These are phyloP conservation scores for Volvox africanus DNA, from an alignment of 139 green algal genomes.

Conservation along the genomic window DNA sequence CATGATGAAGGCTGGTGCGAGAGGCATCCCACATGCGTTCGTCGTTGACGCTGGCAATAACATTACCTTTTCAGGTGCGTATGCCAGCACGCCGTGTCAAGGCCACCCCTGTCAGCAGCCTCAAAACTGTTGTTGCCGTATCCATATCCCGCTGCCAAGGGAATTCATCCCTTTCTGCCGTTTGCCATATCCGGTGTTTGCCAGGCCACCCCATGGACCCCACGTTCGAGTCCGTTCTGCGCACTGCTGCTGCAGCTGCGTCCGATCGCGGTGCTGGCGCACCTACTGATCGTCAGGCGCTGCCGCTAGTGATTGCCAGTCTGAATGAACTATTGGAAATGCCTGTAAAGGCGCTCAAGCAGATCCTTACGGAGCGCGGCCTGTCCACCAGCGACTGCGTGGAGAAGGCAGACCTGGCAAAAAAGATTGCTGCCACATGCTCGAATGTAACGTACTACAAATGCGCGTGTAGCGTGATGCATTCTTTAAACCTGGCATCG, in stretches of 20 bases:
- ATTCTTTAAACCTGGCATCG: too few relatives aligned
- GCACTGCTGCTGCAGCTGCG: conserved; percentile 12
- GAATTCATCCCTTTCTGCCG: background rate
- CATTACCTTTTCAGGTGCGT: conserved; percentile 46
- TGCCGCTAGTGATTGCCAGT: conserved; percentile 45
- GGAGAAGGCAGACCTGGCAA: conserved; percentile 58
- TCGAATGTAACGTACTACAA: conserved; percentile 59
- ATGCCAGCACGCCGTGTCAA: too few relatives aligned
- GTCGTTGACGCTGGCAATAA: conserved; percentile 36
- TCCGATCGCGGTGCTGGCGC: background rate
- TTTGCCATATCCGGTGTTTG: background rate
- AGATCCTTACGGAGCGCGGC: conserved; percentile 54
- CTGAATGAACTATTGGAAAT: conserved; percentile 48
- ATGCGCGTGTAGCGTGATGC: background rate
- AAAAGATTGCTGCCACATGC: conserved; percentile 33
- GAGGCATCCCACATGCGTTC: conserved; percentile 60
- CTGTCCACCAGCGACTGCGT: conserved; percentile 31
- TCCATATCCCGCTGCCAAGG: too few relatives aligned
- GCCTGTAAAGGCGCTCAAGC: conserved; percentile 54
- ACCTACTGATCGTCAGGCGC: background rate
- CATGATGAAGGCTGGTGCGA: conserved; percentile 36
- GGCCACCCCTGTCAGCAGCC: too few relatives aligned
- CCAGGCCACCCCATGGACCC: conserved; percentile 53
- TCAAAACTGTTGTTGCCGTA: too few relatives aligned
- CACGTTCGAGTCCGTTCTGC: conserved; percentile 44